Evolutionary conservation across 768 basidiomycete species (phyloP), one percentile per base, ranked within the genome.

Genomic region (Vishniacozyma victoriae): DNA sequence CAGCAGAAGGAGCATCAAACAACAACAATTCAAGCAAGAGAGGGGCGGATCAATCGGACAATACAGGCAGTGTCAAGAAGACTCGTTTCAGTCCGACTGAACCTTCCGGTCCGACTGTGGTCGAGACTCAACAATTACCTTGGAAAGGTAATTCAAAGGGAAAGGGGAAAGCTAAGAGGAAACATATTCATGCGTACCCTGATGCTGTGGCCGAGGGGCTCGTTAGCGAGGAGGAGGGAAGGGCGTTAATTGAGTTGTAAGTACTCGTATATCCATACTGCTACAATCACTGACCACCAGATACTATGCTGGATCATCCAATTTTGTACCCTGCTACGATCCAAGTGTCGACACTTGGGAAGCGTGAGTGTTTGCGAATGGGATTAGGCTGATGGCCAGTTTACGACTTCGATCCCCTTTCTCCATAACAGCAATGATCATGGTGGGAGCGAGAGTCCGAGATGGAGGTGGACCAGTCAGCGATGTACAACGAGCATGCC

Each of bases 241-340:
- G 82, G 49, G 85, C 89, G 48, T 72, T 95, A 43, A 90, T 93
- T 73, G 78, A 80, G 64, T 85, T 92, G 88, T 91, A 50, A 39
- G 79, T 75, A 25, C 33, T 35, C 20, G 35, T 7, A 11, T 36
- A 20, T 22, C 14, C 35, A 22, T 20, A 25, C 35, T 36, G 35
- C 18, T 29, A 44, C 24, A 29, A 27, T 4, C n/a, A 14, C 39
- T 48, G 46, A 47, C 35, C 18, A 39, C 12, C 54, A 93, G 90
- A 69, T 93, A 87, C 71, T 95, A 86, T 70, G 79, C 82, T 38
- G 91, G 91, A n/a, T 93, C 90, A 66, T 89, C 87, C 19, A 87
- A 85, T 15, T 90, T 89, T 69, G 72, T 90, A 62, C 87, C 92
- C 36, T 82, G 93, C 4, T 92, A 91, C 62, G 89, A 95, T 71